Evolutionary conservation across 805 yeast species (phyloP).

Genomic region (Lipomyces chichibuensis): DNA sequence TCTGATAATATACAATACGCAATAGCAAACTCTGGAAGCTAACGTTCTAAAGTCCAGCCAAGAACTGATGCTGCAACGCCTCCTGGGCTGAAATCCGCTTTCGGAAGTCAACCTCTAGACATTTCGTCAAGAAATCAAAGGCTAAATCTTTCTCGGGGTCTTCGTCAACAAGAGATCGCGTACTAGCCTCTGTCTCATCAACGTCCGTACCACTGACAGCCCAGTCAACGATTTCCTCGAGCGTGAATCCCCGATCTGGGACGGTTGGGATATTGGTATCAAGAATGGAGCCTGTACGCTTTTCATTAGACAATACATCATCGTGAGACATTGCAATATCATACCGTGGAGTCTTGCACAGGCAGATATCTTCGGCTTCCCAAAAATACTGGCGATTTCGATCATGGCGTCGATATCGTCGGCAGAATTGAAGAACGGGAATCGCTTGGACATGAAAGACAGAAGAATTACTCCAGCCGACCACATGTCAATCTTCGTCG

Average conservation of each 20-base stretch:
- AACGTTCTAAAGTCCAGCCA: neutral
- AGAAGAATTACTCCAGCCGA: slow-evolving; percentile 87
- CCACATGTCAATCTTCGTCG: slow-evolving; percentile 85
- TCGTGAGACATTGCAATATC: neutral
- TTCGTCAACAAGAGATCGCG: slow-evolving; percentile 2
- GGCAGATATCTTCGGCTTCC: slow-evolving; percentile 67
- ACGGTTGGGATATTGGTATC: slow-evolving; percentile 65
- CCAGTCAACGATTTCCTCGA: slow-evolving; percentile 50
- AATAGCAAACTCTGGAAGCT: neutral
- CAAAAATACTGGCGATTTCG: slow-evolving; percentile 82
- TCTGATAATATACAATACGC: neutral
- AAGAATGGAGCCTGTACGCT: slow-evolving; percentile 58
- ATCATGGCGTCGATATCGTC: slow-evolving; percentile 92
- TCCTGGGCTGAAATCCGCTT: slow-evolving; percentile 67
- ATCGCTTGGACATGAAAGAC: slow-evolving; percentile 74
- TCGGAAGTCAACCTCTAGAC: slow-evolving; percentile 71
- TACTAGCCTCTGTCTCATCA: slow-evolving; percentile 8
- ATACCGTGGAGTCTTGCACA: slow-evolving; percentile 83
- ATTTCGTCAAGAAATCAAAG: slow-evolving; percentile 51
- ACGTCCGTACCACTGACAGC: slow-evolving; percentile 38
- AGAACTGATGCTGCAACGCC: slow-evolving; percentile 49
- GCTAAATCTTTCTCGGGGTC: slow-evolving; percentile 38
- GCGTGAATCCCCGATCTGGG: slow-evolving; percentile 49
- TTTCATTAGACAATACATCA: neutral
- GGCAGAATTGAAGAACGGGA: slow-evolving; percentile 91